phyloP scores from a whole-genome alignment of 176 grass and related monocot genomes.

The Carex cristatella region DNA sequence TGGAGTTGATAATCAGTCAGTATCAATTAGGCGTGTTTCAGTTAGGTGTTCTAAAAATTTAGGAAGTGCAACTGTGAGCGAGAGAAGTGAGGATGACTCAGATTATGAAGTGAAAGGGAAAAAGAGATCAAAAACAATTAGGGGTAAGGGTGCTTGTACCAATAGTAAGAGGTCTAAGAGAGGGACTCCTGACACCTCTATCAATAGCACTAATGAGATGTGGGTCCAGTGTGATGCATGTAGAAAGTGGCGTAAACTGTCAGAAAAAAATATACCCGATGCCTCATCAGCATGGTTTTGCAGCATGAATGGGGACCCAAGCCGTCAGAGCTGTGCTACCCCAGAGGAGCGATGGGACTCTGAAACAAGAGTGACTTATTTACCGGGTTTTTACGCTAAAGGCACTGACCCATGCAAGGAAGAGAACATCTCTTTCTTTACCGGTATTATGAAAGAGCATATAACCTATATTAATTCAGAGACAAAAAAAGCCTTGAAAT shows the following conservation, averaged over 20 bases:
- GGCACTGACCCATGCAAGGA: slow-evolving; percentile 47
- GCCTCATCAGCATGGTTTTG: slow-evolving; percentile 77
- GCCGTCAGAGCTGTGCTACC: slow-evolving; percentile 48
- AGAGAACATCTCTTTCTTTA: slow-evolving; percentile 69
- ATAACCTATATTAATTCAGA: slow-evolving; percentile 50
- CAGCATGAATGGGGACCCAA: slow-evolving; percentile 75
- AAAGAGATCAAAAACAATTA: slow-evolving; percentile 5
- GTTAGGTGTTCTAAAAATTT: slow-evolving; percentile 42
- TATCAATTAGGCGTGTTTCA: slow-evolving; percentile 14
- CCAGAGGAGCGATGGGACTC: slow-evolving; percentile 63
- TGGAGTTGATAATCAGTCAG: slow-evolving; percentile 27
- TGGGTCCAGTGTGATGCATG: slow-evolving; percentile 98
- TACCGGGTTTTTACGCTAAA: slow-evolving; percentile 92
- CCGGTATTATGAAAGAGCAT: slow-evolving; percentile 71
- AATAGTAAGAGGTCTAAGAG: slow-evolving; percentile 43
- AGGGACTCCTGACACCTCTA: slow-evolving; percentile 11
- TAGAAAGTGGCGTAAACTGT: slow-evolving; percentile 76
- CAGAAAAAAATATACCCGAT: slow-evolving; percentile 45
- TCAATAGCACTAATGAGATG: slow-evolving; percentile 45
- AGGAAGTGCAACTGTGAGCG: slow-evolving; percentile 41
- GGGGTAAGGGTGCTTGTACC: slow-evolving; percentile 16
- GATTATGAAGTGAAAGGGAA: slow-evolving; percentile 14
- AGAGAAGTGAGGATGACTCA: slow-evolving; percentile 30
- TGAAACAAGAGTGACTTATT: slow-evolving; percentile 54
- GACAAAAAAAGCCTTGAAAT: slow-evolving; percentile 84